Evolutionary conservation across 1,139 yeast species (phyloP), one percentile per base, ranked within the genome.

Genomic region (Kurtzmaniella quercitrusa): DNA sequence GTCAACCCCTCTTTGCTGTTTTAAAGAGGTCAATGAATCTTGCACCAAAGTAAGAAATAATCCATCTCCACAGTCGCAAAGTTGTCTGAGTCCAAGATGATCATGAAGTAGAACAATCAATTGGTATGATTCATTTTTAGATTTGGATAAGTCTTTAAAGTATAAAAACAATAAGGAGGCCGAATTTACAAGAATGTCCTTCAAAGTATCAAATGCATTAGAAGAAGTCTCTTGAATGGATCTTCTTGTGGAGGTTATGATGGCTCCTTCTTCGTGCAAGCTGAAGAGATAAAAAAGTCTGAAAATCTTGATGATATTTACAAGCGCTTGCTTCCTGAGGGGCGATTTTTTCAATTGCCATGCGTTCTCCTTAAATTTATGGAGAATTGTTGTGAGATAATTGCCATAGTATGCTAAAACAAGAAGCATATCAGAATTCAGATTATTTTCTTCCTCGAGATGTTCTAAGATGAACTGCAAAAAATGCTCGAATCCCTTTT

Each of bases 11-110:
- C 48, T 36, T 19, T 47, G 46, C 3, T 43, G 40, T 8, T 73
- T 65, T 23, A 75, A 63, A 1, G 66, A 55, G 5, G 81, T 65
- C 21, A 89, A 63, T 16, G 77, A 69, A 15, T 70, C 70, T 51
- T 89, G 85, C 1, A 84, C 68, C 38, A 85, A 63, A 25, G 71
- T 71, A 39, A 93, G 66, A 49, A 90, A 82, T 3, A 70, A 59
- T 0, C 95, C 94, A 36, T 73, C 60, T 0, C 83, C 75, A 7
- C 79, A 63, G 44, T 81, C 84, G 65, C 98, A 93, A 46, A 85
- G 76, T 8, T 78, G 75, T 38, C 89, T 66, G 2, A 66, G 58
- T 0, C 97, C 97, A 8, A 90, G 62, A 41, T 88, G 85, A 11
- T 79, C 81, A 58, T 93, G 99, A 2, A 89, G 60, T 10, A 75